Conservation (phyloP, 345 rosid species). For the Viola odorata region DNA sequence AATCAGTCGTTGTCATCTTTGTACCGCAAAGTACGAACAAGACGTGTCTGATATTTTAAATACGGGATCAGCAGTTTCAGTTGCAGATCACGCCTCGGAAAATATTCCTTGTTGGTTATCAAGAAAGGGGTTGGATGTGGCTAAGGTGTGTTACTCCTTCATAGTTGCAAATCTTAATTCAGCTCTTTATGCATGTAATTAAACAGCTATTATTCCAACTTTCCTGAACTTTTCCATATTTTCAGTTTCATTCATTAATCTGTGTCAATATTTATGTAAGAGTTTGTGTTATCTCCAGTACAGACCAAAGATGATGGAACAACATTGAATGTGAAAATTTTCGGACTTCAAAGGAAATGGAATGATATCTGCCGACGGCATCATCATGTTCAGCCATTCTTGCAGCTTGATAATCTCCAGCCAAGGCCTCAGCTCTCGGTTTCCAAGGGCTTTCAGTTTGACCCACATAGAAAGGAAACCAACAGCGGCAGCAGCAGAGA, state of each 20-base stretch:
- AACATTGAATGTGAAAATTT: conserved; percentile 28
- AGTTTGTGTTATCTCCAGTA: conserved; percentile 40
- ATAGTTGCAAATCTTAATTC: conserved; percentile 8
- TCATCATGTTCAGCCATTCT: conserved; percentile 41
- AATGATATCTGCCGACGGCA: conserved; percentile 45
- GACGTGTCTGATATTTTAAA: conserved; percentile 41
- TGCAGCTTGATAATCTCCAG: conserved; percentile 27
- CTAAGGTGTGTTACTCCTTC: conserved; percentile 36
- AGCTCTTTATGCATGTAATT: background rate
- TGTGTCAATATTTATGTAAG: conserved; percentile 29
- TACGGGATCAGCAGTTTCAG: conserved; percentile 29
- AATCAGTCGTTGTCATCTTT: conserved; percentile 42
- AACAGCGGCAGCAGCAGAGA: conserved; percentile 6
- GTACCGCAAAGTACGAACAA: conserved; percentile 56
- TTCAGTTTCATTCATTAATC: too few species aligned
- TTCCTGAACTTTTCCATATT: too few species aligned
- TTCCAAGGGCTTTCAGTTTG: conserved; percentile 8
- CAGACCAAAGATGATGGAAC: conserved; percentile 50
- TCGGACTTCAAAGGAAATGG: conserved; percentile 52
- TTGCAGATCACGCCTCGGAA: conserved; percentile 36
- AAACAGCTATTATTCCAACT: too few species aligned
- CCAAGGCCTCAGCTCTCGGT: conserved; percentile 26
- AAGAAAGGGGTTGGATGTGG: conserved; percentile 25
- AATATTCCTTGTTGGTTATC: conserved; percentile 48
- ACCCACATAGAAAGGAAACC: conserved; percentile 15